phyloP scores from a whole-genome alignment of 257 asterid genomes.

The Nicotiana benthamiana region DNA sequence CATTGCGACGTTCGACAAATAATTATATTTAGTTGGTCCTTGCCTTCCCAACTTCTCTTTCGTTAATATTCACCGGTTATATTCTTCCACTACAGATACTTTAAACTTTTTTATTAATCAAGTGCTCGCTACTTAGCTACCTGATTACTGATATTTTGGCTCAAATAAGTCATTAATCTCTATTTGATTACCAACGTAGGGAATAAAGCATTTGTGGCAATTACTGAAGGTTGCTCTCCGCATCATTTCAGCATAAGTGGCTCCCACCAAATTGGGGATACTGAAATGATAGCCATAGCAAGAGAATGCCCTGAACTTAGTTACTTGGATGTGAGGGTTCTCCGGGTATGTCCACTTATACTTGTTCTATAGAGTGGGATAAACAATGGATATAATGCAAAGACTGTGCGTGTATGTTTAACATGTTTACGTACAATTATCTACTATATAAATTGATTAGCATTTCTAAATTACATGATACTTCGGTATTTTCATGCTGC shows the following conservation, averaged over 20 bases:
- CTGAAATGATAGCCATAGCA: slow-evolving; percentile 72
- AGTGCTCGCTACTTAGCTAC: background rate
- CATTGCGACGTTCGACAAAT: background rate
- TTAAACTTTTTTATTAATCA: background rate
- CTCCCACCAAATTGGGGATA: slow-evolving; percentile 74
- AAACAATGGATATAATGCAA: background rate
- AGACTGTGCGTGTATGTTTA: background rate
- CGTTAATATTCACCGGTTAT: background rate
- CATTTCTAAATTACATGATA: no score
- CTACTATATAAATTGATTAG: background rate
- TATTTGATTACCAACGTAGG: slow-evolving; percentile 52
- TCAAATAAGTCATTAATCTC: slow-evolving; percentile 1
- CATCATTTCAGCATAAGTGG: slow-evolving; percentile 74
- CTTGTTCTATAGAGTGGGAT: no score
- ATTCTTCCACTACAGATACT: background rate
- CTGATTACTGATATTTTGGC: background rate
- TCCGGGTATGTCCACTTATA: slow-evolving; percentile 55
- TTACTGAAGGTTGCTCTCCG: slow-evolving; percentile 75
- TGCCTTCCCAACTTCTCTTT: background rate
- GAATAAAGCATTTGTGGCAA: slow-evolving; percentile 62
- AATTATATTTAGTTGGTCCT: background rate
- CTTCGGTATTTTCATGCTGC: no score
- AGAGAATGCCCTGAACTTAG: slow-evolving; percentile 75
- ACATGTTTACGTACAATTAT: background rate
- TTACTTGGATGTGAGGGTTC: slow-evolving; percentile 76